Evolutionary conservation across 805 yeast genomes (phyloP), one percentile per base, ranked within the genome.

Genomic region (Cyberlindnera lachancei): DNA sequence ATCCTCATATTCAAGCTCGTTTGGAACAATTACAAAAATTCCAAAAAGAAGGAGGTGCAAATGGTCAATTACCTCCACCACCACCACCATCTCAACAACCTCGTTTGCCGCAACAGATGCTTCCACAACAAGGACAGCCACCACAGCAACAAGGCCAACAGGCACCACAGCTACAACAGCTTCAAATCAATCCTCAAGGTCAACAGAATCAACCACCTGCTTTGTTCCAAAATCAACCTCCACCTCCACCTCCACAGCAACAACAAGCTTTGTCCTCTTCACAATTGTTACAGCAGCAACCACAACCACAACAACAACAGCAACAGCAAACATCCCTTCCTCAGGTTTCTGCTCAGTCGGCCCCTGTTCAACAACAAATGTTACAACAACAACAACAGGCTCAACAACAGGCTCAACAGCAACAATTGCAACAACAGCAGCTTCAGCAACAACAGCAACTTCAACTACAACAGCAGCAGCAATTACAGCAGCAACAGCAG

Each of bases 1-100:
- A 92, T 55, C 85, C 92, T 31, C 96, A 88, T 58, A 92, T 92
- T 51, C 87, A 86, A 63, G 88, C 90, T 29, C 75, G 98, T 46
- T 70, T 92, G 46, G 92, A 87, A 44, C 94, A 87, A 47, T 67
- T 92, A 52, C 74, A 78, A 34, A 75, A 76, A 52, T 75, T 75
- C 56, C 79, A 77, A 59, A 74, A 75, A 46, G 80, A 76, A 44
- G 82, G 83, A 33, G 75, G 77, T 40, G 72, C 74, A 35, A 66
- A 41, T 55, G 63, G 44, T 29, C 47, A 59, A 35, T 70, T 75
- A 15, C 75, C 75, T 4, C 76, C 75, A 30, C 81, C 82, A 9
- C 82, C 82, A n/a, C 80, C 86, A 46, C 64, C 70, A 44, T 41
- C 50, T 7, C 52, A 44, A 31, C 79, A 79, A 57, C 73, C 78